These are phyloP conservation scores for Fusarium nelsonii DNA, from an alignment of 2,329 filamentous ascomycete genomes.

Conservation along the genomic window DNA sequence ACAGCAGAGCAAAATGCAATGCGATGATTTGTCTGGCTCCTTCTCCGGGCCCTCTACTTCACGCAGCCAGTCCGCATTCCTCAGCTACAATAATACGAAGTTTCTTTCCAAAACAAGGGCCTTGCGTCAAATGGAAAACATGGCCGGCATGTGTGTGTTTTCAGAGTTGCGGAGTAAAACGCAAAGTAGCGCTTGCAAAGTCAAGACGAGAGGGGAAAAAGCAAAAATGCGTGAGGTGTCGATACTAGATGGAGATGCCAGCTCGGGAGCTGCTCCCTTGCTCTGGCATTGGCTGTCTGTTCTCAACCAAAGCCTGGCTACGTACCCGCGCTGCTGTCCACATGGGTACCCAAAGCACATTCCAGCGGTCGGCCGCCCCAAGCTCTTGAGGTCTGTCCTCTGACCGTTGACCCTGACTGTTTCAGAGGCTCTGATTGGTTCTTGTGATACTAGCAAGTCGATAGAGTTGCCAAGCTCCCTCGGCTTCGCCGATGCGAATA, in stretches of 20 bases:
- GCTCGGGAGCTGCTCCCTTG: slow-evolving; percentile 3
- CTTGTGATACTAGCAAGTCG: slow-evolving; percentile 9
- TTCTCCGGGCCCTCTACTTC: slow-evolving; percentile 5
- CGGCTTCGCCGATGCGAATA: slow-evolving; percentile 47
- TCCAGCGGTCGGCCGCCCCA: slow-evolving; percentile 45
- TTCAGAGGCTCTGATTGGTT: slow-evolving; percentile 34
- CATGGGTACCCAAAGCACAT: slow-evolving; percentile 37
- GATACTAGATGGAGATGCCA: slow-evolving; percentile 17
- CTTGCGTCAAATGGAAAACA: slow-evolving; percentile 15
- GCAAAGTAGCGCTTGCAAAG: slow-evolving; percentile 26
- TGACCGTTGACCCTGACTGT: slow-evolving; percentile 28
- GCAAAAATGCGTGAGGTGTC: slow-evolving; percentile 27
- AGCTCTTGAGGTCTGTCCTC: slow-evolving; percentile 25
- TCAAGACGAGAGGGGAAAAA: not conserved
- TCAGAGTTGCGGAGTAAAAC: slow-evolving; percentile 17
- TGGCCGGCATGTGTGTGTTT: slow-evolving; percentile 12
- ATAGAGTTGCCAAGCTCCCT: slow-evolving; percentile 48
- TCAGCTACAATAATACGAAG: slow-evolving; percentile 29
- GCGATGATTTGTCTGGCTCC: slow-evolving; percentile 1
- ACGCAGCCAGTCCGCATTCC: slow-evolving; percentile 23
- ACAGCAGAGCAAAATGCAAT: not conserved
- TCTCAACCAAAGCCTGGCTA: slow-evolving; percentile 24
- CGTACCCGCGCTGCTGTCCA: slow-evolving; percentile 31
- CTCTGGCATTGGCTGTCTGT: not conserved
- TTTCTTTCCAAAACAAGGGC: slow-evolving; percentile 17